Evolutionary conservation across 305 asterid genomes (phyloP).

Genomic region (Fraxinus ornus): DNA sequence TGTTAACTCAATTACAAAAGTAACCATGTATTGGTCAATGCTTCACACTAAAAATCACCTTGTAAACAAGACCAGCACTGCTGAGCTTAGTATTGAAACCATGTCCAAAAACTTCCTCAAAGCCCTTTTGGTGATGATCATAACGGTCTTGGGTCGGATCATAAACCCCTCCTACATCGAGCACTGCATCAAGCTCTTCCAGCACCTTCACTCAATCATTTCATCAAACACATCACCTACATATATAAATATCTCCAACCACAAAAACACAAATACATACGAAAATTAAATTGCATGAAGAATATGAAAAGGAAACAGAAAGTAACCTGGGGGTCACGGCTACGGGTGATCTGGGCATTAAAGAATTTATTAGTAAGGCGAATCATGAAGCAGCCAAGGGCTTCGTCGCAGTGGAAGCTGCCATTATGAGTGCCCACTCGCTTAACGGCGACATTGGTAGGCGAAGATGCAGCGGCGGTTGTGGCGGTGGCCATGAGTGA

Average conservation of each 20-base stretch:
- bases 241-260: background rate
- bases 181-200: slow-evolving; percentile 82
- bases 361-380: slow-evolving; percentile 68
- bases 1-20: slow-evolving; percentile 3
- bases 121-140: slow-evolving; percentile 95
- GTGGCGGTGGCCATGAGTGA: slow-evolving; percentile 42
- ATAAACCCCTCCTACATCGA: slow-evolving; percentile 85
- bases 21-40: background rate
- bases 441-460: slow-evolving; percentile 32
- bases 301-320: background rate
- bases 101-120: slow-evolving; percentile 75
- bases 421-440: slow-evolving; percentile 90
- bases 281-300: background rate
- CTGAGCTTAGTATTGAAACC: slow-evolving; percentile 83
- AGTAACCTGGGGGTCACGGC: slow-evolving; percentile 75
- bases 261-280: too few species aligned
- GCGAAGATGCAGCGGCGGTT: slow-evolving; percentile 24
- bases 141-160: slow-evolving; percentile 64
- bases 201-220: slow-evolving; percentile 55
- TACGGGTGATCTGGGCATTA: slow-evolving; percentile 72
- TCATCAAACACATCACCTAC: slow-evolving; percentile 46
- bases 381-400: slow-evolving; percentile 97
- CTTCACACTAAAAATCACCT: slow-evolving; percentile 39
- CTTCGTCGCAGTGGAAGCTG: slow-evolving; percentile 96
- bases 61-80: slow-evolving; percentile 91